Evolutionary conservation across 2,329 filamentous ascomycete genomes (phyloP), one percentile per base, ranked within the genome.

Genomic region (Arthrobotrys pseudoclavata): DNA sequence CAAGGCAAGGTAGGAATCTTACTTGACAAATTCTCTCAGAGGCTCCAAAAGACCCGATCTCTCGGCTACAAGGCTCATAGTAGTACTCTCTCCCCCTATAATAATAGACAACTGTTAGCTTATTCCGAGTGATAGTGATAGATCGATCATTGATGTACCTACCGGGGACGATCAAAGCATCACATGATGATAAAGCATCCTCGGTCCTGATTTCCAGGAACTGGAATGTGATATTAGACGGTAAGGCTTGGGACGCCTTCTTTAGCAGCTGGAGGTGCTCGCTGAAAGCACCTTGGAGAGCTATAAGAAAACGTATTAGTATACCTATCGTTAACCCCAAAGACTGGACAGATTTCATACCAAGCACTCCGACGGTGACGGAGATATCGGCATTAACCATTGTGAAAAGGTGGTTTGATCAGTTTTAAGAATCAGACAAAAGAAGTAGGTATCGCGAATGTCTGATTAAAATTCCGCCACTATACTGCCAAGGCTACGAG

Each of bases 221-320:
- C 26, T 84, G 82, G 85, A 92, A 79, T 22, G 42, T 53, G 18
- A 69, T 52, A 60, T 70, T 63, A 12, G 68, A 61, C 34, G 76
- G 62, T 22, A 81, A 60, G 22, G 85, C 84, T n/a, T 84, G 82
- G 1, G 90, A 88, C 4, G 94, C 94, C 79, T 88, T 87, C 80
- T 88, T 88, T 42, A 98, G 87, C 42, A 97, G 88, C 80, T 89
- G 87, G 71, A 97, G 83, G 85, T 99, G 95, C 84, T 99, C 95
- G 82, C 90, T 88, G 84, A 98, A 97, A 72, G 94, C 95, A 81
- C 96, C 96, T 85, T 99, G 96, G 18, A 99, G 88, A 80, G 96
- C 90, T 82, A 26, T 29, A 63, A 60, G 7, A 0, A 47, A 50
- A 47, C 9, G 1, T 4, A 20, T 64, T 31, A 77, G 37, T 31